Evolutionary conservation across 163 green algal genomes (phyloP), one percentile per base, ranked within the genome.

Genomic region (Scenedesmus sp.): DNA sequence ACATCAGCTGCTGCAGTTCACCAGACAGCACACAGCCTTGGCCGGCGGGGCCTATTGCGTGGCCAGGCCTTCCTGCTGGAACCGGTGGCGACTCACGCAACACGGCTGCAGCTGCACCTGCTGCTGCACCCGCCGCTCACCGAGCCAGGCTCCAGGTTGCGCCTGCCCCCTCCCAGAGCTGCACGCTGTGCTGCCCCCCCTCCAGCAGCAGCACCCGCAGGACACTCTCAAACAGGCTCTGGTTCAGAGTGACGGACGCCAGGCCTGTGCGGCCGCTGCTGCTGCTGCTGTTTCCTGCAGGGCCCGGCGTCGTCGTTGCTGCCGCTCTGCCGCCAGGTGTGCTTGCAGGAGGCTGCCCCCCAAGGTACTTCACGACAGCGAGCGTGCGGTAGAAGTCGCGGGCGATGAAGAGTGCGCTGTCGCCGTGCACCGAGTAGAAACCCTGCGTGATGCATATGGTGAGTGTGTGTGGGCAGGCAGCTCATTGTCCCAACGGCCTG

Each of bases 81-180:
- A n/a, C n/a, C n/a, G n/a, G n/a, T n/a, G n/a, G n/a, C 22, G 9
- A 33, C 1, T 22, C 56, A 70, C 3, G 56, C 56, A 70, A 70
- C 56, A 70, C 20, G n/a, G 65, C 65, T 76, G 30, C 65, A 20
- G 65, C 30, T 76, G 65, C 65, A 40, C 30, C 65, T 76, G 65
- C 30, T 76, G 65, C 61, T 73, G 61, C 61, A 37, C 24, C 61
- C 12, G 49, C 12, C 10, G 24, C 93, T 68, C 85, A 96, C 93
- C 87, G 92, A 43, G 84, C 83, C 3, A 95, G 53, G 81, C 89
- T 93, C 97, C 97, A 99, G 56, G 84, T 93, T 0, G 92, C 44
- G 3, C 96, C 96, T 26, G 82, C 91, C 3, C 94, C 95, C 80
- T 99, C 97, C 91, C 98, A 99, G 20, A 99, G 72, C 94, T 99